These are phyloP conservation scores for Fusarium sp. DNA, from an alignment of 2,329 filamentous ascomycete species.

Conservation along the genomic window DNA sequence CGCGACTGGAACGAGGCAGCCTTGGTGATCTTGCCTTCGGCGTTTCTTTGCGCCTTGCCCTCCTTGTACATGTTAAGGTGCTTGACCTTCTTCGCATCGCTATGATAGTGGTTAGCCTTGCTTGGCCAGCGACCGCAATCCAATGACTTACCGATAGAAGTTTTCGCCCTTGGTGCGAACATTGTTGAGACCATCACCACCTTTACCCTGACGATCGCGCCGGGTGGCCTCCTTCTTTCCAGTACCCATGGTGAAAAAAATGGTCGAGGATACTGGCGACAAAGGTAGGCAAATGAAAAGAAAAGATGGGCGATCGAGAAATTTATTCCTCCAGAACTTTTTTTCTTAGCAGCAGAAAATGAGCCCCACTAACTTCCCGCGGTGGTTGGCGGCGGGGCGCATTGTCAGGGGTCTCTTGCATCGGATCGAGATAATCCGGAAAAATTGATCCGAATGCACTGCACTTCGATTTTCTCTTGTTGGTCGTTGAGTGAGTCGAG, in stretches of 20 bases:
- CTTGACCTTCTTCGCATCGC: constrained; percentile 86
- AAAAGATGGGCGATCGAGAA: constrained; percentile 36
- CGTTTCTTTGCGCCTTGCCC: constrained; percentile 84
- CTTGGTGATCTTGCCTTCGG: constrained; percentile 84
- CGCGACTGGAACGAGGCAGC: constrained; percentile 85
- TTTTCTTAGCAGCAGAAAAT: constrained; percentile 37
- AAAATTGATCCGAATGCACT: constrained; percentile 27
- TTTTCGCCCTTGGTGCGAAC: constrained; percentile 97
- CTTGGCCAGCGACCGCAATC: not conserved
- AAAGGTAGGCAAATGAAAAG: constrained; percentile 24
- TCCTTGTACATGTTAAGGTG: constrained; percentile 91
- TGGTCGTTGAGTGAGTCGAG: constrained; percentile 6
- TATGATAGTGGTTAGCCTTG: constrained; percentile 38
- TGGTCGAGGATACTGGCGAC: constrained; percentile 37
- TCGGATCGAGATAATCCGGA: constrained; percentile 43
- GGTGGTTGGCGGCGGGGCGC: constrained; percentile 42
- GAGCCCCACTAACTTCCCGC: constrained; percentile 40
- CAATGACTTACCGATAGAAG: constrained; percentile 80
- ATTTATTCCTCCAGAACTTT: constrained; percentile 45
- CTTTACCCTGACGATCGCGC: constrained; percentile 86
- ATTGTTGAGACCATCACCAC: constrained; percentile 87
- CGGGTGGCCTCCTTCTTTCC: constrained; percentile 91
- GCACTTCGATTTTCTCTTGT: constrained; percentile 41
- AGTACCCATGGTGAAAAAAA: constrained; percentile 74
- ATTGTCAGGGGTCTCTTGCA: constrained; percentile 10